These are phyloP conservation scores for Cryptococcus deneoformans DNA, from an alignment of 1,284 basidiomycete genomes.

Conservation along the genomic window DNA sequence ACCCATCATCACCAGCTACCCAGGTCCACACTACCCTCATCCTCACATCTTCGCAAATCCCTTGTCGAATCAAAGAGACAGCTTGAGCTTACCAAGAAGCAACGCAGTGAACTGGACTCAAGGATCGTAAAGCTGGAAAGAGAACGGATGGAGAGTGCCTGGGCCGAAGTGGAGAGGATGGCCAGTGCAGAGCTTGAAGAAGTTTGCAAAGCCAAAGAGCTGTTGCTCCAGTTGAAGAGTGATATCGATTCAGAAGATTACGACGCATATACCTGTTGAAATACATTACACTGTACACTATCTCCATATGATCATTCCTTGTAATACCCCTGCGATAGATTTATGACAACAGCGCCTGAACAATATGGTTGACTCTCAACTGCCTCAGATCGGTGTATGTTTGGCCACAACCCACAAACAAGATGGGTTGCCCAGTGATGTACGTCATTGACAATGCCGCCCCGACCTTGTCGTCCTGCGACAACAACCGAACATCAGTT, in stretches of 20 bases:
- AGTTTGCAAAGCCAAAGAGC: background rate
- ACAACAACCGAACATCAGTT: background rate
- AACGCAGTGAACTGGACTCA: background rate
- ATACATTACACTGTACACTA: too few relatives aligned
- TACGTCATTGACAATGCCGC: conserved; percentile 97
- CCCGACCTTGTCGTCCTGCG: conserved; percentile 66
- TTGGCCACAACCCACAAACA: conserved; percentile 95
- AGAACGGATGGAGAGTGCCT: background rate
- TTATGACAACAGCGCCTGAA: conserved; percentile 65
- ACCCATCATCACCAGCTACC: too few relatives aligned
- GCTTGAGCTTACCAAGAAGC: background rate
- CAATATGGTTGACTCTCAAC: conserved; percentile 85
- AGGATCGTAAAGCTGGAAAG: background rate
- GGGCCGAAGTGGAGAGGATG: background rate
- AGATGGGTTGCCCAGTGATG: conserved; percentile 92
- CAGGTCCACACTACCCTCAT: too few relatives aligned
- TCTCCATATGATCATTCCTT: too few relatives aligned
- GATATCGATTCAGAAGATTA: too few relatives aligned
- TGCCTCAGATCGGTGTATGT: conserved; percentile 93
- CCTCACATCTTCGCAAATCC: too few relatives aligned
- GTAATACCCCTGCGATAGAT: too few relatives aligned
- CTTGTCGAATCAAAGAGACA: background rate
- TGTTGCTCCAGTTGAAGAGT: background rate
- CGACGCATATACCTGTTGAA: too few relatives aligned
- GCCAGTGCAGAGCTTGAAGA: background rate